These are phyloP conservation scores for Jacaranda mimosifolia DNA, from an alignment of 257 asterid genomes.

Conservation along the genomic window DNA sequence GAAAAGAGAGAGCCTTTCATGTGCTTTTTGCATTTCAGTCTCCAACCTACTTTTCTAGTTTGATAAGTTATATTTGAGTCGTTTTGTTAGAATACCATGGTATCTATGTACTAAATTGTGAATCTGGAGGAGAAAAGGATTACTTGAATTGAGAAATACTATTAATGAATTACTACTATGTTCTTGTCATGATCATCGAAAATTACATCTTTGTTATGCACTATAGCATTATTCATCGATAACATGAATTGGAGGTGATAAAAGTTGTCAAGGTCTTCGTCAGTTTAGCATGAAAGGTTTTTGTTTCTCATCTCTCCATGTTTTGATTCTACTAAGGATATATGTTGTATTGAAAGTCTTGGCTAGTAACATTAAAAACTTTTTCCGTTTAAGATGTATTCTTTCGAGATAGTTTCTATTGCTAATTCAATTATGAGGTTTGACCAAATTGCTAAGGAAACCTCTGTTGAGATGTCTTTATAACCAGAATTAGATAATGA, in stretches of 20 bases:
- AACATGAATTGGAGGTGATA: conserved; percentile 68
- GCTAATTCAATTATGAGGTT: conserved; percentile 9
- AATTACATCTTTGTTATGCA: no score
- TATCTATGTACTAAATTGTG: no score
- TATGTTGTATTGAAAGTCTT: conserved; percentile 4
- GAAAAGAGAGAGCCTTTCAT: no score
- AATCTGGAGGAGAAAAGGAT: no score
- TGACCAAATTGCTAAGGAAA: conserved; percentile 23
- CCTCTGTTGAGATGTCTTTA: conserved; percentile 17
- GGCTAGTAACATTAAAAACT: conserved; percentile 15
- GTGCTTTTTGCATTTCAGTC: no score
- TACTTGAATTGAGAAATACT: no score
- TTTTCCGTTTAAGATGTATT: conserved; percentile 14
- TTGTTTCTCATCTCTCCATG: conserved; percentile 21
- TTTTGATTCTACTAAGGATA: conserved; percentile 3
- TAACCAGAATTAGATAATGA: conserved; percentile 4
- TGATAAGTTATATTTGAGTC: no score
- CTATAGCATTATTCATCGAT: no score
- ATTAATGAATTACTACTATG: no score
- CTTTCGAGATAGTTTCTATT: background rate
- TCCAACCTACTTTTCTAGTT: no score
- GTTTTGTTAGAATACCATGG: no score
- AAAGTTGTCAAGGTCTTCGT: conserved; percentile 96
- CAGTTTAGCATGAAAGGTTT: conserved; percentile 99
- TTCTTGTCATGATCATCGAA: background rate